Base-by-base conservation (phyloP, 106 monocot genomes). In the Hemerocallis citrina region DNA sequence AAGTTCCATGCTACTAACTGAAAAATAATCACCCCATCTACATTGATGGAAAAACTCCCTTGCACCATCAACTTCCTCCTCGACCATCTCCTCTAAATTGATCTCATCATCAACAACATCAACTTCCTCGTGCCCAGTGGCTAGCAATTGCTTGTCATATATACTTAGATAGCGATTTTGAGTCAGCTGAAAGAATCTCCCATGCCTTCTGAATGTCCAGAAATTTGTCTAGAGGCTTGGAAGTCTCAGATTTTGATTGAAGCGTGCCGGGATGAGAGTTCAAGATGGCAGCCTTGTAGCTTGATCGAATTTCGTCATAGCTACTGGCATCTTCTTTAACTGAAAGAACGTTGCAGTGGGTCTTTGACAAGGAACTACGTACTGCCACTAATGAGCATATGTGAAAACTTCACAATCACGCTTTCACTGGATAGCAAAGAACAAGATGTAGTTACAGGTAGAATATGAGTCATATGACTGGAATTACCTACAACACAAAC, bases 11-110 rank as follows among this genome's bases (percentile, higher is more conserved):
- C 71, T 77, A 50, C 41, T 71, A 10, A 98, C 71, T 0, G 65
- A 68, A 64, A 79, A 98, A 60, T 43, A 62, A 63, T 98, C 96
- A 59, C 96, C 96, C 36, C 91, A 98, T 24, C 96, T 74, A 38
- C 96, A 98, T 17, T 73, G 74, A 57, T 80, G 75, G 8, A 58
- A 61, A 16, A 88, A 63, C 62, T 92, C 88, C 55, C 55, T 37
- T 31, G 31, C 56, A 22, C 74, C 84, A 57, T 57, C 68, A 2
- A 31, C 39, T 32, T 37, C 59, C 48, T 80, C 70, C 25, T 75
- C 24, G 9, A 31, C 61, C 96, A 92, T 88, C 20, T 98, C 96
- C 13, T 38, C 75, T 64, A 91, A 41, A 41, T 61, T 70, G 9
- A 98, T 65, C 74, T 88, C 84, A 63, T 68, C 40, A 5, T 78